Percentiles rank a stretch among this genome's conserved stretches.
Evolutionary conservation across 768 basidiomycete species (phyloP).

Genomic region (Coprinopsis strossmayeri): DNA sequence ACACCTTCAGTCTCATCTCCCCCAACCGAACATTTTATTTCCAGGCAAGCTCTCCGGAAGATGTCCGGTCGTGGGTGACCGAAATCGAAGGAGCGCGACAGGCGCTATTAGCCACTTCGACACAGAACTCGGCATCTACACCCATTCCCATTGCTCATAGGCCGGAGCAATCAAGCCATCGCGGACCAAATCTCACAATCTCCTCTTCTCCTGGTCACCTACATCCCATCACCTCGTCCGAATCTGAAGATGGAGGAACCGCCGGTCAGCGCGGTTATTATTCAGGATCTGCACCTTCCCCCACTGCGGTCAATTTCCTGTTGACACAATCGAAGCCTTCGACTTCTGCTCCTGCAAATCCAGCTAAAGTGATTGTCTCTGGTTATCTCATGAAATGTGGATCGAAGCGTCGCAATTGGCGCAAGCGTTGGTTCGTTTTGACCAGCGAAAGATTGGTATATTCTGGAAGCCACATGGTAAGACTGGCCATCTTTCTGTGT

Average conservation of each 20-base stretch:
- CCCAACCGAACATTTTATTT: constrained; percentile 88
- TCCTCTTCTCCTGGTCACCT: constrained; percentile 28
- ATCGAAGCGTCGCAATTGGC: constrained; percentile 88
- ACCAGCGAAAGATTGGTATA: constrained; percentile 85
- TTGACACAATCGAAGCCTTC: constrained; percentile 23
- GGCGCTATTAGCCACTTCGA: constrained; percentile 54
- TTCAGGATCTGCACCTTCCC: constrained; percentile 9
- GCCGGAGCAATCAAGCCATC: constrained; percentile 10
- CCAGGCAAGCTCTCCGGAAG: constrained; percentile 65
- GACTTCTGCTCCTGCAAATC: constrained; percentile 23
- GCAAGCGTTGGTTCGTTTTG: constrained; percentile 96
- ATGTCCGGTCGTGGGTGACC: constrained; percentile 77
- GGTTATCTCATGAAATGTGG: constrained; percentile 98
- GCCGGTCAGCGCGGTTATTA: constrained; percentile 13
- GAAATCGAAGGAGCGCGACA: constrained; percentile 76
- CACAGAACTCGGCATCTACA: constrained; percentile 45
- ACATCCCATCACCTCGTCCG: constrained; percentile 64
- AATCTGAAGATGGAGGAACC: constrained; percentile 63
- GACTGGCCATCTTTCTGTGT: too few relatives aligned
- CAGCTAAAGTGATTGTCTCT: constrained; percentile 73
- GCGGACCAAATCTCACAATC: constrained; percentile 17
- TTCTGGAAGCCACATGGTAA: constrained; percentile 93
- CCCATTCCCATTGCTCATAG: constrained; percentile 34
- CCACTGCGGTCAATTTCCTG: constrained; percentile 11
- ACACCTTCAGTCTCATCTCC: constrained; percentile 90